phyloP scores from a whole-genome alignment of 495 filamentous ascomycete genomes.

The Xylaria cubensis region DNA sequence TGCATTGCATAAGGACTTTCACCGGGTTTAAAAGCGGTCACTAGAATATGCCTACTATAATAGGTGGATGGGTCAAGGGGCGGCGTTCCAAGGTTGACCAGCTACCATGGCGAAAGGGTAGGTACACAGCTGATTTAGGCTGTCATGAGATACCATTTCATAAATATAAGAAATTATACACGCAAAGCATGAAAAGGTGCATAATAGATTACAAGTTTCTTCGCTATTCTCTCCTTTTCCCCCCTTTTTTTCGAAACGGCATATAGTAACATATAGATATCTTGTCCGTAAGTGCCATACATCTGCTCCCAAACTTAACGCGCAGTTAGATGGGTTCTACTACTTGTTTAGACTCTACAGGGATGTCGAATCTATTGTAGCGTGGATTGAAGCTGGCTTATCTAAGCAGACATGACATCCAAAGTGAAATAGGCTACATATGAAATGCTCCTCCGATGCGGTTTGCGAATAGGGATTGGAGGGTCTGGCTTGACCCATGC shows the following conservation, averaged over 20 bases:
- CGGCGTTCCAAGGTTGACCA: conserved; percentile 27
- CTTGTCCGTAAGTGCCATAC: background rate
- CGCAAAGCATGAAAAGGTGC: background rate
- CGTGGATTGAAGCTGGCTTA: background rate
- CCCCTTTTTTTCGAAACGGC: background rate
- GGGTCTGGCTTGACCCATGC: background rate
- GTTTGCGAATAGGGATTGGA: background rate
- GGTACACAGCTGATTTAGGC: background rate
- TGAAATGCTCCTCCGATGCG: background rate
- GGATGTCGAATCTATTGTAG: background rate
- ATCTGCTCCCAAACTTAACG: background rate
- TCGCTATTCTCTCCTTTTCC: background rate
- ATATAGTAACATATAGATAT: too few relatives aligned
- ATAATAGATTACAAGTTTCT: background rate
- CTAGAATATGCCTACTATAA: conserved; percentile 6
- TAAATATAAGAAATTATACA: conserved; percentile 8
- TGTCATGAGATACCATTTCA: conserved; percentile 28
- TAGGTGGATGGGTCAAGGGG: conserved; percentile 3
- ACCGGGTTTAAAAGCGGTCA: conserved; percentile 1
- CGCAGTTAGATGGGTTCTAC: background rate
- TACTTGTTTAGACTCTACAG: background rate
- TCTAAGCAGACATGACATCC: background rate
- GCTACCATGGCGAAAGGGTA: conserved; percentile 4
- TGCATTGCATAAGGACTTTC: conserved; percentile 23
- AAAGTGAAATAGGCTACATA: background rate